These are phyloP conservation scores for Citrus maxima DNA, from an alignment of 345 rosid species.

Conservation along the genomic window DNA sequence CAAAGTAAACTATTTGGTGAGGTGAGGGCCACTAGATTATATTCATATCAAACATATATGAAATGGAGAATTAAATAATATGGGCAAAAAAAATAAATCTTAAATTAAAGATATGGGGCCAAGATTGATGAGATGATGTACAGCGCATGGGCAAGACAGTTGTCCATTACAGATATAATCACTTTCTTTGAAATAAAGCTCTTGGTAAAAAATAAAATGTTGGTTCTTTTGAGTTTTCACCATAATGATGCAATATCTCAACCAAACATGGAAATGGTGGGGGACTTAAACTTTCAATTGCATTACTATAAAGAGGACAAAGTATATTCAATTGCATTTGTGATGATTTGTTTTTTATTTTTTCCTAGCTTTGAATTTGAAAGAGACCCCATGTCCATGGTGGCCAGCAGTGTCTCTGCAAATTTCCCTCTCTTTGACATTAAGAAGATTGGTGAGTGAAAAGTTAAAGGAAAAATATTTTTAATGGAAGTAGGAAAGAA, in stretches of 20 bases:
- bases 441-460: background rate
- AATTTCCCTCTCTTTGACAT: slow-evolving; percentile 5
- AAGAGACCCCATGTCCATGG: background rate
- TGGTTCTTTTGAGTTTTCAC: background rate
- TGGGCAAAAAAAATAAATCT: too few species aligned
- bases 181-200: background rate
- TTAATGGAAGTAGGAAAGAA: background rate
- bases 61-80: too few species aligned
- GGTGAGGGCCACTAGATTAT: background rate
- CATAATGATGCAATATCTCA: background rate
- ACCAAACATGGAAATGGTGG: slow-evolving; percentile 2
- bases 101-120: background rate
- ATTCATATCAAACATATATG: background rate
- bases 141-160: background rate
- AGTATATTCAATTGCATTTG: background rate
- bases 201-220: background rate
- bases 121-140: too few species aligned
- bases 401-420: background rate
- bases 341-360: background rate
- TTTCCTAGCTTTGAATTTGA: background rate
- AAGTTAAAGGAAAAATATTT: background rate
- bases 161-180: background rate
- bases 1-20: background rate
- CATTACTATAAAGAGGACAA: background rate
- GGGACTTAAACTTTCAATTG: background rate